Base-by-base conservation (phyloP, 2,329 filamentous ascomycete species). In the Pseudopyricularia cyperi region DNA sequence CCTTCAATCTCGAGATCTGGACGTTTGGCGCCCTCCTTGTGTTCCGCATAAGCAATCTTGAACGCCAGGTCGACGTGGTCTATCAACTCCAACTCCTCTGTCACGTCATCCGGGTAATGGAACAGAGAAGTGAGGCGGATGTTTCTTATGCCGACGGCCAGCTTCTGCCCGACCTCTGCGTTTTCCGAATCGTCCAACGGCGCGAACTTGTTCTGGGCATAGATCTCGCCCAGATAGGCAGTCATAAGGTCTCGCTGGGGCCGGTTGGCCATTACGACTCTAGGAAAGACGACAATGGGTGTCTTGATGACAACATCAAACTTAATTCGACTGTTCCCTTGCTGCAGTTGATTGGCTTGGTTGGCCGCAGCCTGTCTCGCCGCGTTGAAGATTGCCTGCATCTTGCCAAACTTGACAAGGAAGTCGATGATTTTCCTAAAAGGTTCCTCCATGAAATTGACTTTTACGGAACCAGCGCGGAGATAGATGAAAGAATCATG, bases 361-460 rank as follows among this genome's bases (percentile, higher is more conserved):
- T 87, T 91, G 37, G 93, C 88, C 3, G 94, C 93, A 37, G 91
- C 94, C 67, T 95, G 89, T 33, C 94, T 82, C 12, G 94, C 93
- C 42, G 93, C 91, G 63, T 99, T 98, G 73, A 95, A 98, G 51
- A 98, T 86, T 22, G 93, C 91, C 67, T 98, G 93, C 93, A 99
- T 99, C 68, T 95, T 95, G 55, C 94, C 93, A 65, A 99, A 99
- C 62, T 98, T 98, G 65, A 99, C 89, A 44, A 95, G 74, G 66
- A 98, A 99, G 58, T 94, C 88, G 67, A 98, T 88, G 57, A 99
- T 97, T 69, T 97, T 97, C 51, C 93, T 82, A 73, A 97, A 96
- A 0, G 93, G 93, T 65, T 98, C 94, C 55, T 96, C 91, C 4
- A 97, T 71, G 65, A 99, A 98, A 65, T 96, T 97, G 63, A 98